A percentile compares a stretch with the other conserved stretches of the same genome.
These are phyloP conservation scores for Whalleya microplaca DNA, from an alignment of 2,329 filamentous ascomycete species.

Conservation along the genomic window DNA sequence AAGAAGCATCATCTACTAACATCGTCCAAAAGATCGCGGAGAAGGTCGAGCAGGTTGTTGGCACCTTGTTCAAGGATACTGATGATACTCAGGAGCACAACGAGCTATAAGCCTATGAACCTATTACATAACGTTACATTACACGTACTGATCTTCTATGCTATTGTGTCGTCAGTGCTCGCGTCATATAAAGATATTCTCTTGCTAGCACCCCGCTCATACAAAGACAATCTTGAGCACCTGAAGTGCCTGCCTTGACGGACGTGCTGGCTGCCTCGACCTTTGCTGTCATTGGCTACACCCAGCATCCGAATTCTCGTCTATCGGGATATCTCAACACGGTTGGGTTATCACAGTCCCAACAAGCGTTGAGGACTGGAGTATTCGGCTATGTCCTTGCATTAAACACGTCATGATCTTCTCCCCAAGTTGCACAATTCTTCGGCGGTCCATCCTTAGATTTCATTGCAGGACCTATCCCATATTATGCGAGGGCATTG, in stretches of 20 bases:
- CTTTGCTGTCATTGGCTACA: too few species aligned
- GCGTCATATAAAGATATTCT: too few species aligned
- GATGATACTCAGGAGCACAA: slow-evolving; percentile 62
- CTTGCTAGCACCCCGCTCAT: too few species aligned
- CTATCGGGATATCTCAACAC: background rate
- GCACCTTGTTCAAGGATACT: slow-evolving; percentile 56
- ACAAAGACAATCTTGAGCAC: too few species aligned
- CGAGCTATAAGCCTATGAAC: slow-evolving; percentile 53
- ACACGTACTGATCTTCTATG: background rate
- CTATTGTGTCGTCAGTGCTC: background rate
- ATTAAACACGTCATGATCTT: background rate
- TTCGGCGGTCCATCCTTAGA: too few species aligned
- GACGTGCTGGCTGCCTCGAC: too few species aligned
- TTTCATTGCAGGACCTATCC: background rate
- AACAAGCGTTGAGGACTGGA: background rate
- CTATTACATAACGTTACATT: background rate
- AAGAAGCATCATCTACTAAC: slow-evolving; percentile 36
- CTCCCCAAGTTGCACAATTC: background rate
- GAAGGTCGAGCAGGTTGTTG: slow-evolving; percentile 52
- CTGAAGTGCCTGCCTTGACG: too few species aligned
- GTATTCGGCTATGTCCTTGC: background rate
- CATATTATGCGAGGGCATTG: too few species aligned
- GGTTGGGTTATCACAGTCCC: background rate
- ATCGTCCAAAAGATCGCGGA: slow-evolving; percentile 44
- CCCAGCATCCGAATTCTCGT: too few species aligned